Percentiles rank a stretch among this genome's conserved stretches.
phyloP scores from a whole-genome alignment of 768 basidiomycete species.

The Pleurotus ostreatus region DNA sequence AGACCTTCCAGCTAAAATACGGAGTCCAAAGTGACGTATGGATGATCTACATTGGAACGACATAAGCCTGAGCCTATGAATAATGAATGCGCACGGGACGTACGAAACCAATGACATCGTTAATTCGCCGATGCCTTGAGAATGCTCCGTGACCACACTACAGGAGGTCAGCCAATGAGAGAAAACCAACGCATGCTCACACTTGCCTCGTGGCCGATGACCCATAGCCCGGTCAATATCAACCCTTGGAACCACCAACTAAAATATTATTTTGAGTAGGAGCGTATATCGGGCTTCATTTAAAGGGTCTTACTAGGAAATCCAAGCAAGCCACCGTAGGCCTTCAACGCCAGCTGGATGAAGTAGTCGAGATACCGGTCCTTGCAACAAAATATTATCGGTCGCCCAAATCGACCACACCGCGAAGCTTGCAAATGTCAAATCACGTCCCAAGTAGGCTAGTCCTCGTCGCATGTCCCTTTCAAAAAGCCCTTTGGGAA shows the following conservation, averaged over 20 bases:
- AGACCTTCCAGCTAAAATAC: conserved; percentile 15
- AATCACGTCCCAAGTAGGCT: conserved; percentile 1
- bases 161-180: not conserved
- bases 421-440: not conserved
- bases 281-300: not conserved
- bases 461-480: not conserved
- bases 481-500: conserved; percentile 1
- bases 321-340: not conserved
- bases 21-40: conserved; percentile 5
- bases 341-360: not conserved
- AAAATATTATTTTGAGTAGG: not conserved
- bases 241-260: conserved; percentile 19
- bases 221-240: conserved; percentile 16
- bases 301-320: not conserved
- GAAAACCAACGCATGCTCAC: not conserved
- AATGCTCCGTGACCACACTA: conserved; percentile 12
- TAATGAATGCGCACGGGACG: not conserved
- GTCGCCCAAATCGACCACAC: not conserved
- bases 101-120: conserved; percentile 10
- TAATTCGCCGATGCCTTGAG: not conserved
- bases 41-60: not conserved
- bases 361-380: too few species aligned
- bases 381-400: not conserved
- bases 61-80: not conserved
- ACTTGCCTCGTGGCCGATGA: conserved; percentile 14